phyloP scores from a whole-genome alignment of 176 grass and related monocot species.

The Musa beccarii region DNA sequence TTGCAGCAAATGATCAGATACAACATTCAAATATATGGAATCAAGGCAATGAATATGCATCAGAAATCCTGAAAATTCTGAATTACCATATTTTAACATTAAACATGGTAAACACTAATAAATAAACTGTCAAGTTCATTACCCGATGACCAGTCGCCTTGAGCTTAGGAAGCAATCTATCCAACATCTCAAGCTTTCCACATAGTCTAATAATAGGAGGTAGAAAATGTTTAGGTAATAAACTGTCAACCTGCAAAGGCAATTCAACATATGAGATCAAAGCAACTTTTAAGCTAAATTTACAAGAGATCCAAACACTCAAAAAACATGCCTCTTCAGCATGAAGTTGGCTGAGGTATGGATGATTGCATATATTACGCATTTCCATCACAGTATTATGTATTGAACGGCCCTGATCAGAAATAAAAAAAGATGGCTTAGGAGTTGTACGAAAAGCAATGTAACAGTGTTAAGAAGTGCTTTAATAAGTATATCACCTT shows the following conservation, averaged over 20 bases:
- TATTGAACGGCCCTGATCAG: constrained; percentile 61
- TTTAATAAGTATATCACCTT: constrained; percentile 36
- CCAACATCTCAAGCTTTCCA: constrained; percentile 98
- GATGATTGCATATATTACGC: constrained; percentile 99
- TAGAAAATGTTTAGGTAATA: constrained; percentile 88
- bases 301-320: not conserved
- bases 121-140: constrained; percentile 18
- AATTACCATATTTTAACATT: not conserved
- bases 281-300: constrained; percentile 6
- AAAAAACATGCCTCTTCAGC: constrained; percentile 58
- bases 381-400: constrained; percentile 98
- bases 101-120: not conserved
- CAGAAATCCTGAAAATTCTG: not conserved
- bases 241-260: constrained; percentile 64
- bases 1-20: too few relatives aligned
- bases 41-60: not conserved
- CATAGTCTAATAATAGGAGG: constrained; percentile 81
- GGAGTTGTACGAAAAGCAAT: not conserved
- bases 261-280: constrained; percentile 12
- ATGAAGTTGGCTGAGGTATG: constrained; percentile 94
- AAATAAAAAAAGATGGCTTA: constrained; percentile 15
- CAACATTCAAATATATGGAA: too few relatives aligned
- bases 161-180: constrained; percentile 88
- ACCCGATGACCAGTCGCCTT: constrained; percentile 93
- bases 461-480: not conserved